Percentiles rank a stretch among this genome's conserved stretches.
phyloP scores from a whole-genome alignment of 78 protist species.

The Polysphondylium violaceum region DNA sequence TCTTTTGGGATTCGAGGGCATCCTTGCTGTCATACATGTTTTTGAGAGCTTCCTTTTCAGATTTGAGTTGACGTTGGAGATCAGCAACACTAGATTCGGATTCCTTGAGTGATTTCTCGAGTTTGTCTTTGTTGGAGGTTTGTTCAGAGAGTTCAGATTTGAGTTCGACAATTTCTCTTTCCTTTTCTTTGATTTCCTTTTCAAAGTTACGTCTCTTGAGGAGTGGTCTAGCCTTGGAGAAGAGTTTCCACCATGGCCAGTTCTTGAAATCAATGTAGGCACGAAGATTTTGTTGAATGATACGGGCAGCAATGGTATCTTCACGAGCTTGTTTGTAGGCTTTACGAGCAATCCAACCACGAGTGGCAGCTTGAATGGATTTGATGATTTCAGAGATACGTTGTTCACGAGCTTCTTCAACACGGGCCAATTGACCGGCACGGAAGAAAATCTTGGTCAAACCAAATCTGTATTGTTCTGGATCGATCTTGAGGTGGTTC shows the following conservation, averaged over 20 bases:
- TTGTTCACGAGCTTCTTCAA: conserved; percentile 92
- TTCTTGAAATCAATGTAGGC: conserved; percentile 85
- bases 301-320: conserved; percentile 85
- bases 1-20: conserved; percentile 74
- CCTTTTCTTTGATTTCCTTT: conserved; percentile 85
- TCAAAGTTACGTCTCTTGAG: conserved; percentile 85
- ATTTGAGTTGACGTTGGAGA: conserved; percentile 68
- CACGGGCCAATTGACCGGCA: conserved; percentile 92
- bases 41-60: conserved; percentile 73
- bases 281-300: conserved; percentile 91
- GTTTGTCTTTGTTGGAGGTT: conserved; percentile 12
- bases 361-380: conserved; percentile 86
- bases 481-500: conserved; percentile 70
- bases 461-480: conserved; percentile 86
- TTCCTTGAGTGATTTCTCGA: conserved; percentile 71
- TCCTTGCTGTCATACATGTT: conserved; percentile 61
- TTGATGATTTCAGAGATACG: conserved; percentile 81
- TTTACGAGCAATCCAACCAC: conserved; percentile 90
- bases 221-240: conserved; percentile 84
- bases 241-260: conserved; percentile 89
- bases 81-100: conserved; percentile 64
- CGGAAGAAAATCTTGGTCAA: conserved; percentile 92
- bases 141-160: conserved; percentile 25
- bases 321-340: conserved; percentile 82
- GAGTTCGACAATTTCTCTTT: conserved; percentile 55